These are phyloP conservation scores for Artemisia argyi DNA, from an alignment of 129 eudicot genomes.

Conservation along the genomic window DNA sequence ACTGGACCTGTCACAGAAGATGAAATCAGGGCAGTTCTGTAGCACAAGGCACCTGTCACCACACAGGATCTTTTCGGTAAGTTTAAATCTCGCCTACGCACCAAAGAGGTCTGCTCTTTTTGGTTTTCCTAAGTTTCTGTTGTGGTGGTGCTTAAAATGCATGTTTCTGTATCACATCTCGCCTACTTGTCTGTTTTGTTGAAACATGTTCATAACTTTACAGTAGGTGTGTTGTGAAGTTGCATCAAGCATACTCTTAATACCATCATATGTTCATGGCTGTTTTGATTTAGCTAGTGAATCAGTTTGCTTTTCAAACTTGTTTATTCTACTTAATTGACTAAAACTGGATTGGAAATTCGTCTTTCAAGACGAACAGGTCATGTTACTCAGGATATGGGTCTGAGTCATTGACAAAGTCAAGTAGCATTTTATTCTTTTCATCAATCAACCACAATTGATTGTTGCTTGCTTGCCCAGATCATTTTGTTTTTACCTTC, in stretches of 20 bases:
- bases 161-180: not conserved
- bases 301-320: not conserved
- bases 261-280: too few species aligned
- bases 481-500: too few species aligned
- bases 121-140: not conserved
- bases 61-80: too few species aligned
- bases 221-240: slow-evolving; percentile 1
- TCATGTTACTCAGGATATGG: too few species aligned
- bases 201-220: not conserved
- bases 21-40: slow-evolving; percentile 76
- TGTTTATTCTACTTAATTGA: not conserved
- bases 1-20: slow-evolving; percentile 87
- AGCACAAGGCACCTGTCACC: too few species aligned
- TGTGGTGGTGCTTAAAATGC: not conserved
- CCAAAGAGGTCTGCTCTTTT: slow-evolving; percentile 57
- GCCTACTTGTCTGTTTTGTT: too few species aligned
- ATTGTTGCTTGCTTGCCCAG: not conserved
- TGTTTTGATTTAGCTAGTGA: not conserved
- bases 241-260: not conserved
- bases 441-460: not conserved
- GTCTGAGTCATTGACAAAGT: not conserved
- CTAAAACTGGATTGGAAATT: not conserved
- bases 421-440: not conserved
- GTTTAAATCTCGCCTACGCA: slow-evolving; percentile 73
- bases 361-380: not conserved